Evolutionary conservation across 2,329 filamentous ascomycete genomes (phyloP).

Genomic region (Clarireedia homoeocarpa): DNA sequence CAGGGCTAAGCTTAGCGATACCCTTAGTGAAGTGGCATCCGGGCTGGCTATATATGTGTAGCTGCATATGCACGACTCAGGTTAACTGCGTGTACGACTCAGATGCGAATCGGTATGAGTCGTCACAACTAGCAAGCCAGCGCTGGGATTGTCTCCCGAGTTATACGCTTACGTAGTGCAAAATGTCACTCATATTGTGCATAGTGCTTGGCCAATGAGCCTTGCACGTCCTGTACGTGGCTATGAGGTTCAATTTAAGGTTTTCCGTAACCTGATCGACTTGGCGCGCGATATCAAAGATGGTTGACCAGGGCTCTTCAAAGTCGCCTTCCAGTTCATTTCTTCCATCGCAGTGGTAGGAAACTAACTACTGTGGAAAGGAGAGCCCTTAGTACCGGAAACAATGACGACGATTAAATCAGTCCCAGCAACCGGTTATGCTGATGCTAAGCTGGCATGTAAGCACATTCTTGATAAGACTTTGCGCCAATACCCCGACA

Average conservation of each 20-base stretch:
- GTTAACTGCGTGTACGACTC: too few species aligned
- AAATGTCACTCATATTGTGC: constrained; percentile 41
- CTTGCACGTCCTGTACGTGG: constrained; percentile 31
- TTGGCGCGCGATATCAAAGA: not conserved
- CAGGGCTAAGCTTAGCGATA: too few species aligned
- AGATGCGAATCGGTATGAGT: too few species aligned
- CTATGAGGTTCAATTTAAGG: constrained; percentile 37
- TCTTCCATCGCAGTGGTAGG: constrained; percentile 36
- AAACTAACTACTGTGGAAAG: constrained; percentile 26
- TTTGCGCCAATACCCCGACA: constrained; percentile 34
- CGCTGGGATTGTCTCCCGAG: not conserved
- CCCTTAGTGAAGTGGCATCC: too few species aligned
- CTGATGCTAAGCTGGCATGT: constrained; percentile 44
- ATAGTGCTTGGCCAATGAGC: constrained; percentile 46
- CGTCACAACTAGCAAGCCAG: constrained; percentile 10
- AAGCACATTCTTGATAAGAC: constrained; percentile 43
- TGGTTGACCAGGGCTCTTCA: not conserved
- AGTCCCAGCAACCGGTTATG: constrained; percentile 40
- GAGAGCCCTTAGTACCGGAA: constrained; percentile 35
- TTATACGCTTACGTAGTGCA: constrained; percentile 34
- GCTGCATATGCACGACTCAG: too few species aligned
- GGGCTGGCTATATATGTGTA: too few species aligned
- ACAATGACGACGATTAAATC: constrained; percentile 32
- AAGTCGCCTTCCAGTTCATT: constrained; percentile 34
- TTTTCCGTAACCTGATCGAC: constrained; percentile 33